Evolutionary conservation across 331 rosid genomes (phyloP).

Genomic region (Arachis monticola): DNA sequence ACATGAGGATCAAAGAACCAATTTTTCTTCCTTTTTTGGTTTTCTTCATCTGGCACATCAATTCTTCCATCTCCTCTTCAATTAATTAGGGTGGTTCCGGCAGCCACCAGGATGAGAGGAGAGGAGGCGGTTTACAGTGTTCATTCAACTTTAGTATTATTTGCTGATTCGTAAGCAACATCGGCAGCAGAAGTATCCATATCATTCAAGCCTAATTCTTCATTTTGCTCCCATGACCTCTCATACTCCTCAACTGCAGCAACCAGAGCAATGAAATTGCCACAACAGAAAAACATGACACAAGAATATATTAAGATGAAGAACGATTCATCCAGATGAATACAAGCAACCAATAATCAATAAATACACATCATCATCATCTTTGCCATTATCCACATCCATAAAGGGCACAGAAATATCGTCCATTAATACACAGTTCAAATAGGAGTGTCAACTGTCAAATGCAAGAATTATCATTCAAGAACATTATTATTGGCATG

Average conservation of each 20-base stretch:
- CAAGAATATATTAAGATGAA: slow-evolving; percentile 11
- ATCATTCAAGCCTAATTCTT: slow-evolving; percentile 93
- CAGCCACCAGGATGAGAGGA: neutral
- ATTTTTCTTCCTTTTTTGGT: slow-evolving; percentile 11
- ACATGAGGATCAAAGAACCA: neutral
- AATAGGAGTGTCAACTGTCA: slow-evolving; percentile 8
- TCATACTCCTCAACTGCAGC: slow-evolving; percentile 79
- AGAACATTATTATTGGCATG: neutral
- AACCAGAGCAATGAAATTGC: slow-evolving; percentile 13
- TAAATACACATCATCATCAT: neutral
- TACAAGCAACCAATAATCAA: slow-evolving; percentile 24
- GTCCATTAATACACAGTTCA: neutral
- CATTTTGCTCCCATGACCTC: slow-evolving; percentile 97
- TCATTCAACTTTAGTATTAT: slow-evolving; percentile 39
- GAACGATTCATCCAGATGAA: slow-evolving; percentile 15
- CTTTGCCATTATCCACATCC: neutral
- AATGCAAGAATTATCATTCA: too few relatives aligned
- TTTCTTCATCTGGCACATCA: slow-evolving; percentile 19
- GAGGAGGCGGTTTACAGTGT: neutral
- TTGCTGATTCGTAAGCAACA: slow-evolving; percentile 60
- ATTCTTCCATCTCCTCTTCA: slow-evolving; percentile 6
- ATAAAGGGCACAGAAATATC: neutral
- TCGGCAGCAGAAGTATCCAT: slow-evolving; percentile 90
- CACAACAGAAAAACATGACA: slow-evolving; percentile 20
- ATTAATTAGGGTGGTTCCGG: slow-evolving; percentile 1